phyloP scores from a whole-genome alignment of 805 yeast species.

The Barnettozyma vustinii region DNA sequence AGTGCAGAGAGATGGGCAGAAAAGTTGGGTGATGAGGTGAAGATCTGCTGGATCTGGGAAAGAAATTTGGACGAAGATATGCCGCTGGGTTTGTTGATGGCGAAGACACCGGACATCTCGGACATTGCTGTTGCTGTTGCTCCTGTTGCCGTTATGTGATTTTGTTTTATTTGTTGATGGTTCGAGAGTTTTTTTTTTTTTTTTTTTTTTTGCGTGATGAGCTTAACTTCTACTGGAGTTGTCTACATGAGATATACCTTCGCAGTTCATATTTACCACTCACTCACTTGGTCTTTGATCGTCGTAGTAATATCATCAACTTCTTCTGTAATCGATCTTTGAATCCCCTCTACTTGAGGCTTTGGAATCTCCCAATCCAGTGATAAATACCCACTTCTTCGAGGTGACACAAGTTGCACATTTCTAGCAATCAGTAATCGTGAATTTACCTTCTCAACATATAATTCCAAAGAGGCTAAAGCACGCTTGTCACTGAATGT shows the following conservation, averaged over 20 bases:
- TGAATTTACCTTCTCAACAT: constrained; percentile 30
- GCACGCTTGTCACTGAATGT: constrained; percentile 23
- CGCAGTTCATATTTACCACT: background rate
- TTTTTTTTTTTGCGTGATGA: background rate
- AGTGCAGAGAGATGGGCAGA: constrained; percentile 46
- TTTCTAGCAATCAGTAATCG: constrained; percentile 20
- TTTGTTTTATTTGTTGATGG: too few species aligned
- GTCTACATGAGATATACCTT: background rate
- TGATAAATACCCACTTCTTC: constrained; percentile 49
- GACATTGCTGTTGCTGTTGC: background rate
- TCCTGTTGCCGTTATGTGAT: background rate
- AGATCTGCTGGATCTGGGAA: constrained; percentile 54
- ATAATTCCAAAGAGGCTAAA: constrained; percentile 39
- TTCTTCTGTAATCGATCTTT: background rate
- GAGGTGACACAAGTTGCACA: constrained; percentile 43
- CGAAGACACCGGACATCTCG: constrained; percentile 86
- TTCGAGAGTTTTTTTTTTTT: background rate
- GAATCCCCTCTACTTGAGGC: constrained; percentile 24
- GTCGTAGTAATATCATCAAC: background rate
- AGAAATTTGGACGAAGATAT: constrained; percentile 74
- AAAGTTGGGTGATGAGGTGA: constrained; percentile 57
- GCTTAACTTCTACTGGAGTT: background rate
- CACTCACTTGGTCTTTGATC: background rate
- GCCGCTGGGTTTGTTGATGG: constrained; percentile 85
- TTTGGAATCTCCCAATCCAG: constrained; percentile 47